Base-by-base conservation (phyloP, 495 filamentous ascomycete genomes). In the Talaromyces adpressus region DNA sequence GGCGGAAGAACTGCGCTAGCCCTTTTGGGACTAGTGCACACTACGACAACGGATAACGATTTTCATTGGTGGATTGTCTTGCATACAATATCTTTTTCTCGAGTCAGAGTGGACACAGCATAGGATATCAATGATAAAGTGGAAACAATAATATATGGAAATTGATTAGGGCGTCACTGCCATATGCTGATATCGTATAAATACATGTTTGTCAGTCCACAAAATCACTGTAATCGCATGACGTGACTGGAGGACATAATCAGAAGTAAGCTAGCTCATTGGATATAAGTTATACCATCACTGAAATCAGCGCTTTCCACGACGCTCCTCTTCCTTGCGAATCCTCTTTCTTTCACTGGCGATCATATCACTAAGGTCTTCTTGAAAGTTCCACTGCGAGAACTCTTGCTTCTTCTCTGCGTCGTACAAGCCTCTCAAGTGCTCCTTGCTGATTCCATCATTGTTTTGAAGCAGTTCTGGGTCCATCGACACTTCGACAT, bases 361-460 rank as follows among this genome's bases (percentile, higher is more conserved):
- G 80, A 98, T 97, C 93, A 98, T 97, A 70, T 96, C 89, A 71
- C 88, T 95, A 57, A 98, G 75, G 73, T 97, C 94, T 69, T 98
- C 94, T 73, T 96, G 90, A 74, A 93, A 91, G 11, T 84, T 85
- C 86, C 91, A 94, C 65, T 87, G 82, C 0, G 74, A 72, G 16
- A 85, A 83, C 64, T 93, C 85, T 70, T 90, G 86, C 65, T 90
- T 83, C 70, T 86, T 84, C 64, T 89, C 81, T 11, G 85, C 84
- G 64, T 98, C 93, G 68, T 93, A 98, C 70, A 86, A 78, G 67
- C 85, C 82, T 77, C 86, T 81, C 59, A 91, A 71, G 36, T 81
- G 82, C 41, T 89, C 88, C 62, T 86, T 87, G 63, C 78, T 82
- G 57, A 97, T 79, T 18, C 89, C 88, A 64, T 91, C 91, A 64